Base-by-base conservation (phyloP, 495 filamentous ascomycete species). In the Lentithecium fluviatile region DNA sequence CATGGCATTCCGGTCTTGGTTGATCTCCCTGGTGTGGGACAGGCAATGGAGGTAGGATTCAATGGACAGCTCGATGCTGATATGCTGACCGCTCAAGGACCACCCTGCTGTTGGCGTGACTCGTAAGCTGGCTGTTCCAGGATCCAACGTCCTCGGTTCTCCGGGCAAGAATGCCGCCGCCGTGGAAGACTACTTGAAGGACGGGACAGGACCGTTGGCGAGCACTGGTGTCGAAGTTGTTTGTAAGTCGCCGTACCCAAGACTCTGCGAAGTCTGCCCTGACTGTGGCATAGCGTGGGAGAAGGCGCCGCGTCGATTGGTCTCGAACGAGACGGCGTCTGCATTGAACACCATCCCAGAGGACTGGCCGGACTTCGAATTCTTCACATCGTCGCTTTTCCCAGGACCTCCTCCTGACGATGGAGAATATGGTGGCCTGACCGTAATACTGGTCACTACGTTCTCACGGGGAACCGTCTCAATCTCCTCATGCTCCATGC, bases 11-110 rank as follows among this genome's bases (percentile, higher is more conserved):
- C 71, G 5, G 69, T 79, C 20, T 46, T 83, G 20, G 62, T 67
- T 11, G 59, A 81, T 53, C 65, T 66, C n/a, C 71, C 78, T 0
- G 76, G 80, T 45, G 78, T 82, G 13, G 80, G 80, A 10, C 73
- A 81, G 70, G 74, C 76, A 25, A 55, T 72, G 58, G 52, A 51
- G 68, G 69, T 56, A 53, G 65, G 15, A 42, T 51, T 12, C 17
- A 61, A 20, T 29, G 45, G 13, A 53, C 36, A n/a, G 21, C 49
- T 2, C 45, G 15, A n/a, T 51, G 60, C 36, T 38, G n/a, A 0
- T 55, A 60, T 17, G 42, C 56, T 24, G 3, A n/a, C n/a, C 68
- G 80, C 48, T 67, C 56, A 52, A 60, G 61, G 70, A 72, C 45
- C 61, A 70, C 13, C 58, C 59, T 8, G 19, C 60, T 17, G 37